Base-by-base conservation (phyloP, 805 yeast genomes). In the Schizosaccharomyces japonicus region DNA sequence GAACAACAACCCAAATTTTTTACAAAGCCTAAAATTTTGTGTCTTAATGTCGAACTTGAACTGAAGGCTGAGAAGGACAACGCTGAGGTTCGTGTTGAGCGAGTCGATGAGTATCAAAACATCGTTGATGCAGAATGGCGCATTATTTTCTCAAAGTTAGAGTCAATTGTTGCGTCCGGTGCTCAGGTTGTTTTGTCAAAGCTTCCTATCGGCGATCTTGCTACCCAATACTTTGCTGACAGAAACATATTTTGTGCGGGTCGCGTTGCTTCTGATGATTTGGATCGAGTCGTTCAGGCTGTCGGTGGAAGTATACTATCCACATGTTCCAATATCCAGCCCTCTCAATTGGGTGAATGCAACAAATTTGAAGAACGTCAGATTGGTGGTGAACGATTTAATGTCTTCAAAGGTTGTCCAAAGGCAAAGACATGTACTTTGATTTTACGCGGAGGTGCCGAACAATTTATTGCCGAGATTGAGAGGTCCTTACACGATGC, bases 101-200 rank as follows among this genome's bases (percentile, higher is more conserved):
- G 84, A 61, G 95, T 90, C 49, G 72, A 74, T 50, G 95, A 87
- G 57, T 90, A 90, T 64, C 98, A 90, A 67, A 83, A 78, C 30
- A 79, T 90, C 50, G 98, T 90, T 17, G 96, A 90, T 63, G 98
- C 98, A n/a, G 98, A 90, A 64, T 90, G 98, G 96, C 75, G 81
- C 61, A 80, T 90, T 54, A 90, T 90, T 54, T 70, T 80, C 57
- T 72, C 78, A 59, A 90, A 90, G 65, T 71, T 90, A 54, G 79
- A 81, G 57, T 78, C 82, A 47, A 79, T 90, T 53, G 78, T 75
- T 55, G 70, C 69, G 25, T 71, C 93, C 2, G 96, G 96, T 25
- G 95, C 95, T 30, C 77, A 82, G 58, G 82, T 90, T 49, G 94
- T 90, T 39, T 72, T 90, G 51, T 85, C 95, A 15, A 84, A 84